Percentiles rank a stretch among this genome's conserved stretches.
phyloP scores from a whole-genome alignment of 1,284 basidiomycete species.

The Puccinia horiana region DNA sequence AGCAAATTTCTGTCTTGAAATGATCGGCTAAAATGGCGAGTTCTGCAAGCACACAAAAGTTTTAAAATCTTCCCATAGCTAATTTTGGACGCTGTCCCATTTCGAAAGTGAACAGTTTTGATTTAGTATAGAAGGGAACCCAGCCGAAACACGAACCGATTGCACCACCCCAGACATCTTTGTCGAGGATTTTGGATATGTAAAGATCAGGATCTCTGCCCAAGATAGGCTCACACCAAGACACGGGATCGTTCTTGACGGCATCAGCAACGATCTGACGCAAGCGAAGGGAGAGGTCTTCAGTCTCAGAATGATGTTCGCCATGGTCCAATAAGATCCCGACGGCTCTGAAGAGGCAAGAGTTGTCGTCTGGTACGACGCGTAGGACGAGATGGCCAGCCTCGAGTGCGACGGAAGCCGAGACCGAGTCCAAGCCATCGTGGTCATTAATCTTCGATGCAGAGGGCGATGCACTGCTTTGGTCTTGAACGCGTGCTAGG shows the following conservation, averaged over 20 bases:
- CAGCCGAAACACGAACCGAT: slow-evolving; percentile 62
- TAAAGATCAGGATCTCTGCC: slow-evolving; percentile 75
- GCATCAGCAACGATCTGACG: slow-evolving; percentile 65
- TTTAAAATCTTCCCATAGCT: neutral
- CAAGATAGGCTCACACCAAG: slow-evolving; percentile 48
- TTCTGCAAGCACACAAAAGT: neutral
- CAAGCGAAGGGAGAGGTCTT: slow-evolving; percentile 59
- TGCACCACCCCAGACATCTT: slow-evolving; percentile 86
- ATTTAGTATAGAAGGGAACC: neutral
- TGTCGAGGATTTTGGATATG: slow-evolving; percentile 74
- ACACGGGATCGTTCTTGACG: slow-evolving; percentile 54
- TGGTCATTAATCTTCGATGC: slow-evolving; percentile 53
- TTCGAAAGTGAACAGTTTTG: too few relatives aligned
- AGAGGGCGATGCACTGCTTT: slow-evolving; percentile 30
- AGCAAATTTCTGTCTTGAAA: slow-evolving; percentile 74
- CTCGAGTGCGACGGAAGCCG: slow-evolving; percentile 67
- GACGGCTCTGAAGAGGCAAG: slow-evolving; percentile 83
- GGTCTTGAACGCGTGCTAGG: slow-evolving; percentile 43
- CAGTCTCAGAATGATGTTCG: slow-evolving; percentile 63
- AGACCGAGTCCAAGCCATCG: slow-evolving; percentile 65
- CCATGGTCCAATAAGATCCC: slow-evolving; percentile 81
- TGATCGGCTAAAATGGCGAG: neutral
- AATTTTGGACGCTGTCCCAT: too few relatives aligned
- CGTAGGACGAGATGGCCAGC: slow-evolving; percentile 58
- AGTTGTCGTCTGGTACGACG: slow-evolving; percentile 88